A percentile compares a stretch with the other conserved stretches of the same genome.
Evolutionary conservation across 495 filamentous ascomycete genomes (phyloP).

Genomic region (Aspergillus homomorphus): DNA sequence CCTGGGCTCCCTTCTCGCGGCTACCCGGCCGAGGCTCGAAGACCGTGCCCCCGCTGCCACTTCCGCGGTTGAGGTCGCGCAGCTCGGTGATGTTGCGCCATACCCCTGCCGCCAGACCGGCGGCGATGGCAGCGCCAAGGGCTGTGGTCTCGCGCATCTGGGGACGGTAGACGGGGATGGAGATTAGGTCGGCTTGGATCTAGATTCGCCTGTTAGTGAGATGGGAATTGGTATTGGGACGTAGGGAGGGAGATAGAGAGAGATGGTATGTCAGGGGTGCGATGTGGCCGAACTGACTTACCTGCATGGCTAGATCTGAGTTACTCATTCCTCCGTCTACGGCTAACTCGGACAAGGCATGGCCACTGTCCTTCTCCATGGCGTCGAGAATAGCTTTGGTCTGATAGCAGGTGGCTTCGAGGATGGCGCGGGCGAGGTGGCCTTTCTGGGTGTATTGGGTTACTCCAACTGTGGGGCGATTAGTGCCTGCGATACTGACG

Average conservation of each 20-base stretch:
- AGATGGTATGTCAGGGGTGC: no score
- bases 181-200: constrained; percentile 44
- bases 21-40: constrained; percentile 66
- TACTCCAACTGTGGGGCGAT: constrained; percentile 62
- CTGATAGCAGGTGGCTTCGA: constrained; percentile 94
- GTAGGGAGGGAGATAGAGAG: no score
- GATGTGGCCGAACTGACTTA: constrained; percentile 9
- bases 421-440: constrained; percentile 88
- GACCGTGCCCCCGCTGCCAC: constrained; percentile 65
- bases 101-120: constrained; percentile 78
- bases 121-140: constrained; percentile 91
- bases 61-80: constrained; percentile 68
- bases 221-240: not conserved
- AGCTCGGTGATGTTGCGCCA: constrained; percentile 83
- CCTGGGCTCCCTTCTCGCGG: constrained; percentile 53
- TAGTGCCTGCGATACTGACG: not conserved
- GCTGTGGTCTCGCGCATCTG: constrained; percentile 91
- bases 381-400: constrained; percentile 92
- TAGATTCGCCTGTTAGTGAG: constrained; percentile 8
- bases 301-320: constrained; percentile 90
- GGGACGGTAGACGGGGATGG: constrained; percentile 45
- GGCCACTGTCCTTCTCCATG: constrained; percentile 90
- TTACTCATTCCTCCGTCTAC: constrained; percentile 96
- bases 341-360: constrained; percentile 71
- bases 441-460: constrained; percentile 88